Percentiles rank a stretch among this genome's conserved stretches.
Conservation (phyloP, 495 filamentous ascomycete genomes). For the Xylaria grammica region DNA sequence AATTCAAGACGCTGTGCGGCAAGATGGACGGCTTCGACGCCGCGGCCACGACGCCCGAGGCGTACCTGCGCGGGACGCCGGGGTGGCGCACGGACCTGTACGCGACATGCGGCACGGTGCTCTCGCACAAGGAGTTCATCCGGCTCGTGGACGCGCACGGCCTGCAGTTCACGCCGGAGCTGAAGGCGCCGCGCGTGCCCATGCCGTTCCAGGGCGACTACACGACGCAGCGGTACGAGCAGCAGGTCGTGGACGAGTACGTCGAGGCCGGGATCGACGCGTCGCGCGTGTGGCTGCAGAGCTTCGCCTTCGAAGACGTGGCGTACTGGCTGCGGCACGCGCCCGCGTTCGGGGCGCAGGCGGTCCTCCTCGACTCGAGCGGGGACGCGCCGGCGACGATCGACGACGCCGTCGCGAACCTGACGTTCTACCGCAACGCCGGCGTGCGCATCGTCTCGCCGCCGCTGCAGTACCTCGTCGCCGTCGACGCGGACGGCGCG, state of each 20-base stretch:
- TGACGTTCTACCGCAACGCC: slow-evolving; percentile 49
- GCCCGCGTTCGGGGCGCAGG: slow-evolving; percentile 61
- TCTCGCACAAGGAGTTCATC: slow-evolving; percentile 60
- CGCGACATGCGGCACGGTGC: slow-evolving; percentile 58
- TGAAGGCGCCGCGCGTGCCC: slow-evolving; percentile 61
- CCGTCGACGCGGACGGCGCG: slow-evolving; percentile 38
- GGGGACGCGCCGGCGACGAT: slow-evolving; percentile 53
- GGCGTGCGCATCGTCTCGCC: slow-evolving; percentile 53
- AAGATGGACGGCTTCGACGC: slow-evolving; percentile 66
- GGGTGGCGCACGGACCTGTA: slow-evolving; percentile 64
- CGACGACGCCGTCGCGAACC: slow-evolving; percentile 50
- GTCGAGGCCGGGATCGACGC: slow-evolving; percentile 55
- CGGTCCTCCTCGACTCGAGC: slow-evolving; percentile 62
- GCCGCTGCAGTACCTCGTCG: slow-evolving; percentile 49
- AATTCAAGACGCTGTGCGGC: slow-evolving; percentile 64
- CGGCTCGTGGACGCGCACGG: slow-evolving; percentile 55
- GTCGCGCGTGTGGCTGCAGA: slow-evolving; percentile 63
- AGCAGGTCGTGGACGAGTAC: slow-evolving; percentile 65
- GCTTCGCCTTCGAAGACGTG: slow-evolving; percentile 63
- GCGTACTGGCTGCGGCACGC: slow-evolving; percentile 65
- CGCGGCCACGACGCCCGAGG: slow-evolving; percentile 55
- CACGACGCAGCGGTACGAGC: slow-evolving; percentile 61
- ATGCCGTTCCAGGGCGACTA: slow-evolving; percentile 68
- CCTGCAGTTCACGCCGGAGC: slow-evolving; percentile 64
- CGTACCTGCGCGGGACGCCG: slow-evolving; percentile 59